These are phyloP conservation scores for Cyclocybe cylindracea DNA, from an alignment of 768 basidiomycete species.

Conservation along the genomic window DNA sequence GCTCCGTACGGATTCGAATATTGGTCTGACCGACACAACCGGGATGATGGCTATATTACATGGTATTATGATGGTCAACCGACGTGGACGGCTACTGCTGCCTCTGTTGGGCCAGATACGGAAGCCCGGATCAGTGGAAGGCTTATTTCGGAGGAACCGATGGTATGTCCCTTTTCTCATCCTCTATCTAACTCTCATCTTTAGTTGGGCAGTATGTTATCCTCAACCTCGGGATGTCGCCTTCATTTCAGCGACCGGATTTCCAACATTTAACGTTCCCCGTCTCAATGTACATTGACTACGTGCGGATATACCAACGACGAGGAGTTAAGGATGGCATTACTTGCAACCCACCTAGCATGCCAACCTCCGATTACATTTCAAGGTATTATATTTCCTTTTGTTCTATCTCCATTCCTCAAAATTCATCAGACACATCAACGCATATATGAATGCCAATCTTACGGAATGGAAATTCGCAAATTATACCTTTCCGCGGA, in stretches of 20 bases:
- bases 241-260: constrained; percentile 74
- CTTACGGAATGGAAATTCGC: constrained; percentile 84
- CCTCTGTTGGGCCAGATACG: constrained; percentile 67
- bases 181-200: constrained; percentile 4
- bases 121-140: constrained; percentile 59
- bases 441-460: constrained; percentile 77
- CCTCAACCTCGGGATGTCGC: constrained; percentile 82
- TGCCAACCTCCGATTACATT: constrained; percentile 85
- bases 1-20: constrained; percentile 77
- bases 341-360: constrained; percentile 76
- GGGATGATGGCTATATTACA: constrained; percentile 75
- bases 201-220: constrained; percentile 63
- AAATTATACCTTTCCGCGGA: constrained; percentile 75
- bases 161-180: constrained; percentile 55
- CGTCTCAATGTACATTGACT: constrained; percentile 81
- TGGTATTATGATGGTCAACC: constrained; percentile 72
- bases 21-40: constrained; percentile 70
- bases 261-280: constrained; percentile 78
- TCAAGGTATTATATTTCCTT: constrained; percentile 42
- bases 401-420: background rate
- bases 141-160: constrained; percentile 88
- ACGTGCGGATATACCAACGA: constrained; percentile 87
- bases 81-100: constrained; percentile 73
- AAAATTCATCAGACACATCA: constrained; percentile 34
- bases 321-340: constrained; percentile 65